phyloP scores from a whole-genome alignment of 2,329 filamentous ascomycete genomes.

The Macroventuria anomochaeta region DNA sequence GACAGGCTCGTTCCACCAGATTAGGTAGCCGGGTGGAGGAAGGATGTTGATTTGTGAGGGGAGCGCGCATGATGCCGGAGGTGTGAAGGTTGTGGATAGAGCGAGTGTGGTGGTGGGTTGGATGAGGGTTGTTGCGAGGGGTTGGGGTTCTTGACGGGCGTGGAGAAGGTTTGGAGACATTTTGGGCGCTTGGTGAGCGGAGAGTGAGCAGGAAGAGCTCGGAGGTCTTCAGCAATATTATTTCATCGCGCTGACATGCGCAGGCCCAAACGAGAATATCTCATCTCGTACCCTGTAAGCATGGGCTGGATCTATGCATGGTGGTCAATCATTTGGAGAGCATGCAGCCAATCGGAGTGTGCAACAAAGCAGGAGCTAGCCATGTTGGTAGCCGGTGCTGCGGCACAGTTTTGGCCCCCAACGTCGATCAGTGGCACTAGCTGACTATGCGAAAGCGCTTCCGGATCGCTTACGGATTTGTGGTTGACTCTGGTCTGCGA shows the following conservation, averaged over 20 bases:
- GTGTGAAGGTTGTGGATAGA: slow-evolving; percentile 35
- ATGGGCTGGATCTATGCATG: not conserved
- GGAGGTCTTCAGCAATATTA: not conserved
- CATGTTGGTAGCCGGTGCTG: not conserved
- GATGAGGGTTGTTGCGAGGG: not conserved
- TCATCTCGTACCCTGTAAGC: not conserved
- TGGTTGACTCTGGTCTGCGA: not conserved
- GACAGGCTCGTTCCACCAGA: slow-evolving; percentile 38
- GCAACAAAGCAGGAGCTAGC: not conserved
- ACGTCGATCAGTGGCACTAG: not conserved
- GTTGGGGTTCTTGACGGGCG: not conserved
- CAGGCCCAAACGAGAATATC: not conserved
- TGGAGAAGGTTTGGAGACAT: not conserved
- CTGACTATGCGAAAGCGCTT: too few relatives aligned
- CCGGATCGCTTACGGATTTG: not conserved
- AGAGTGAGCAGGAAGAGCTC: not conserved
- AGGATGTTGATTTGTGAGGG: slow-evolving; percentile 27
- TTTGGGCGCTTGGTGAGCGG: not conserved
- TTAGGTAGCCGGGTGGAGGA: slow-evolving; percentile 28
- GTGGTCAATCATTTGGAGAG: not conserved
- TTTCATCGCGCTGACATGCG: not conserved
- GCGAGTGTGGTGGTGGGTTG: slow-evolving; percentile 24
- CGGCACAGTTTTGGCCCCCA: not conserved
- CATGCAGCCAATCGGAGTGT: not conserved
- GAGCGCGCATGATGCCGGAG: slow-evolving; percentile 30